Evolutionary conservation across 2,329 filamentous ascomycete genomes (phyloP).

Genomic region (Fusarium clavum): DNA sequence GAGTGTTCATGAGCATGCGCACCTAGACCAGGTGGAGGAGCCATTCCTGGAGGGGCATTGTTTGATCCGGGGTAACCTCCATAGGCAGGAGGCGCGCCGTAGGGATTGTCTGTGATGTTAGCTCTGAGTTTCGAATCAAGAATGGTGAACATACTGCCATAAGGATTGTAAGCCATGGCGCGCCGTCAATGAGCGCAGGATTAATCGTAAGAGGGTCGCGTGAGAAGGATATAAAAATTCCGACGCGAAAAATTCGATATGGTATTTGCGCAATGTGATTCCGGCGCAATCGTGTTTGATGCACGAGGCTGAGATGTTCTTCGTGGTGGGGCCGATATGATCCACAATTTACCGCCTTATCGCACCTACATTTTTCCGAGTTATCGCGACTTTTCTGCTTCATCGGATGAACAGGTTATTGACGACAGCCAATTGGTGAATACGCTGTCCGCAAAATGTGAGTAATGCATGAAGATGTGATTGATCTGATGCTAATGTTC

Average conservation of each 20-base stretch:
- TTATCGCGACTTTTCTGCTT: slow-evolving; percentile 44
- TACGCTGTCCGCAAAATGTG: slow-evolving; percentile 40
- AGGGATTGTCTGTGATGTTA: slow-evolving; percentile 61
- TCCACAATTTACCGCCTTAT: slow-evolving; percentile 30
- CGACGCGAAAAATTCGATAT: slow-evolving; percentile 8
- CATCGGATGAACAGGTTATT: slow-evolving; percentile 26
- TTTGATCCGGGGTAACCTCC: slow-evolving; percentile 73
- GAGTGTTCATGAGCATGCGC: slow-evolving; percentile 50
- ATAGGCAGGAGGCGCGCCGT: slow-evolving; percentile 81
- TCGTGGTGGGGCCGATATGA: slow-evolving; percentile 38
- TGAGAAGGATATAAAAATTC: neutral
- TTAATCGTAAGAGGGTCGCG: neutral
- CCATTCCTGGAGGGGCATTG: slow-evolving; percentile 73
- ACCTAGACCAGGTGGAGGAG: slow-evolving; percentile 86
- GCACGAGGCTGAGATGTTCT: slow-evolving; percentile 46
- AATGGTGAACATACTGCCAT: slow-evolving; percentile 59
- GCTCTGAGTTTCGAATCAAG: neutral
- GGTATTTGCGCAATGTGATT: slow-evolving; percentile 19
- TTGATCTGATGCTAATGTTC: too few relatives aligned
- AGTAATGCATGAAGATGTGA: too few relatives aligned
- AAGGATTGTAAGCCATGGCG: slow-evolving; percentile 71
- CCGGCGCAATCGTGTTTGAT: slow-evolving; percentile 38
- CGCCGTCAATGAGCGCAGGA: slow-evolving; percentile 24
- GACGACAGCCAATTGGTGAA: slow-evolving; percentile 40
- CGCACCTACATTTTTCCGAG: slow-evolving; percentile 50